A percentile compares a stretch with the other conserved stretches of the same genome.
Conservation (phyloP, 2,329 filamentous ascomycete species). For the Clonostachys rhizophaga region DNA sequence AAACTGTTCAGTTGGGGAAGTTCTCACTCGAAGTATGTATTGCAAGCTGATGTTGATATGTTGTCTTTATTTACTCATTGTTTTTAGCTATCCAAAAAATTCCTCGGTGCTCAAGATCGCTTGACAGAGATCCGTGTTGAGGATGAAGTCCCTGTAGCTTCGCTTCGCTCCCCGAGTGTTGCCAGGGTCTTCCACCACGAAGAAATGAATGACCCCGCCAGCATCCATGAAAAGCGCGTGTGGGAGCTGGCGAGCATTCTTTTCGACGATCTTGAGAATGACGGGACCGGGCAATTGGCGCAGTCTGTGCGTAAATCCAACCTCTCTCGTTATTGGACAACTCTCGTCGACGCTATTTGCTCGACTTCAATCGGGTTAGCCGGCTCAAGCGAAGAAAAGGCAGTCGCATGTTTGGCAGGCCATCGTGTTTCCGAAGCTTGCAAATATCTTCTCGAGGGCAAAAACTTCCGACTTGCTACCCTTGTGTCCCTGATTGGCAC, state of each 20-base stretch:
- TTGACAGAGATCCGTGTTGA: slow-evolving; percentile 47
- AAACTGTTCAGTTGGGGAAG: slow-evolving; percentile 61
- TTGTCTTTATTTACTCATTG: background rate
- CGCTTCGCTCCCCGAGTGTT: slow-evolving; percentile 29
- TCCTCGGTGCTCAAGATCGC: slow-evolving; percentile 49
- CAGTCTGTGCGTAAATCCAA: slow-evolving; percentile 48
- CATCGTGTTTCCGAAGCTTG: slow-evolving; percentile 82
- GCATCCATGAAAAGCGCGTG: slow-evolving; percentile 64
- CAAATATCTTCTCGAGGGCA: slow-evolving; percentile 67
- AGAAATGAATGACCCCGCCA: slow-evolving; percentile 35
- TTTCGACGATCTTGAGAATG: slow-evolving; percentile 62
- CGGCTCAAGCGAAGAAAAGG: slow-evolving; percentile 72
- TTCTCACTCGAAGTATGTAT: slow-evolving; percentile 49
- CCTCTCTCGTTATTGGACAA: slow-evolving; percentile 63
- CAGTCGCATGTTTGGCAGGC: slow-evolving; percentile 72
- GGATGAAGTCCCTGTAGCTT: slow-evolving; percentile 57
- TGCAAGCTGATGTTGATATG: background rate
- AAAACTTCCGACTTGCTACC: slow-evolving; percentile 79
- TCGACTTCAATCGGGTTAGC: slow-evolving; percentile 52
- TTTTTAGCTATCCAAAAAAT: slow-evolving; percentile 47
- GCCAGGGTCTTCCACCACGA: slow-evolving; percentile 33
- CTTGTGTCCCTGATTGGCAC: slow-evolving; percentile 78
- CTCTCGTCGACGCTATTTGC: slow-evolving; percentile 58
- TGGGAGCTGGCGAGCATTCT: slow-evolving; percentile 87
- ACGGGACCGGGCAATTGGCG: slow-evolving; percentile 18